phyloP scores from a whole-genome alignment of 371 early-diverging fungal species.

The Mucor sp. region DNA sequence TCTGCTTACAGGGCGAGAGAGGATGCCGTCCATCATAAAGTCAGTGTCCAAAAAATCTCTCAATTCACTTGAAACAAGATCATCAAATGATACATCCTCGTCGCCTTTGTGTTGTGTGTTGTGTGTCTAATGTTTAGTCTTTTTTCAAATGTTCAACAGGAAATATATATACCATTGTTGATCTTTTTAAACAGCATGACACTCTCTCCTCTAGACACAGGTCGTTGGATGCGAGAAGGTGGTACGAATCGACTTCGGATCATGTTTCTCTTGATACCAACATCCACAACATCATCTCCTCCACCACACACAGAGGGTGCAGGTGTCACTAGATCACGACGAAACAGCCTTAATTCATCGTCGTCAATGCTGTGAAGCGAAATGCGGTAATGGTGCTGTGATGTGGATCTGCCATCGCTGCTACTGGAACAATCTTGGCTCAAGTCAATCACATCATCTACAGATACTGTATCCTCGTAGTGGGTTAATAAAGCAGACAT shows the following conservation, averaged over 20 bases:
- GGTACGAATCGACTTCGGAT: neutral
- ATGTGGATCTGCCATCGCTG: constrained; percentile 4
- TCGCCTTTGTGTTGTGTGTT: too few relatives aligned
- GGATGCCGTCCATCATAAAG: constrained; percentile 12
- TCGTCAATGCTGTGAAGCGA: constrained; percentile 24
- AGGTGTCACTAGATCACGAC: constrained; percentile 21
- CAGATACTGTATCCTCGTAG: constrained; percentile 4
- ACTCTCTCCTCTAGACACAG: constrained; percentile 22
- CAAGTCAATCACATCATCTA: constrained; percentile 20
- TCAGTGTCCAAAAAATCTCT: constrained; percentile 21
- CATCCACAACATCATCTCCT: neutral
- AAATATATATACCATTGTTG: constrained; percentile 13
- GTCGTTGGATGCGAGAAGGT: neutral
- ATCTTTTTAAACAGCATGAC: constrained; percentile 26
- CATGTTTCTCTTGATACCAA: constrained; percentile 4
- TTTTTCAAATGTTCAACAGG: neutral
- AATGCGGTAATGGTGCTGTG: constrained; percentile 13
- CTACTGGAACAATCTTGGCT: neutral
- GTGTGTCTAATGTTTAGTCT: too few relatives aligned
- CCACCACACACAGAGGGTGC: constrained; percentile 18
- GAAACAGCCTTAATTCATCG: constrained; percentile 20
- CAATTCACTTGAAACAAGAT: constrained; percentile 16
- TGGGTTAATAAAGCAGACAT: constrained; percentile 1
- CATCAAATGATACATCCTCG: constrained; percentile 16
- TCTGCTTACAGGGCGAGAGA: constrained; percentile 10